These are phyloP conservation scores for Tillandsia fasciculata DNA, from an alignment of 176 grass and related monocot genomes.

Conservation along the genomic window DNA sequence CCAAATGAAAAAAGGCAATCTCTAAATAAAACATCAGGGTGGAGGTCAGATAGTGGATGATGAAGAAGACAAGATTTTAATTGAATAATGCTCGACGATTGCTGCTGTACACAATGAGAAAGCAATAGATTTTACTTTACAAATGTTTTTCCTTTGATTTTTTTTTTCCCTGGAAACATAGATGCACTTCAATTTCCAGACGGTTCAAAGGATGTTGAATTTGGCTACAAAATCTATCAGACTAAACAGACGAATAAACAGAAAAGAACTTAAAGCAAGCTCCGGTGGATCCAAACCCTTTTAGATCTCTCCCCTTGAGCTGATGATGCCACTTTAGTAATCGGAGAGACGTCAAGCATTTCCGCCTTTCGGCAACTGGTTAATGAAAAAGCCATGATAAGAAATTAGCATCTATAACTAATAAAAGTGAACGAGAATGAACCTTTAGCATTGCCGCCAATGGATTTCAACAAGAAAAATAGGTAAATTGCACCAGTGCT, in stretches of 20 bases:
- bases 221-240: neutral
- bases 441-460: neutral
- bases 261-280: constrained; percentile 11
- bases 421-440: neutral
- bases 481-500: neutral
- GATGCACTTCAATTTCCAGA: constrained; percentile 4
- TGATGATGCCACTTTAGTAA: neutral
- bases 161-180: neutral
- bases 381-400: neutral
- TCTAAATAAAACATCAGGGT: too few relatives aligned
- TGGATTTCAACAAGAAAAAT: neutral
- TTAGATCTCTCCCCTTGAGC: neutral
- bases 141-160: neutral
- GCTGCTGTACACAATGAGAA: constrained; percentile 11
- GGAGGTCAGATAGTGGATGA: neutral
- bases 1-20: too few relatives aligned
- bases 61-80: neutral
- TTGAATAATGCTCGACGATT: neutral
- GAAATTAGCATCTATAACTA: neutral
- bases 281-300: neutral
- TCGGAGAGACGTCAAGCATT: neutral
- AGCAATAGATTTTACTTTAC: constrained; percentile 10
- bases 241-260: neutral
- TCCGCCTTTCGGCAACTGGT: constrained; percentile 8
- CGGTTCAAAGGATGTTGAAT: neutral